Percentiles rank a stretch among this genome's conserved stretches.
These are phyloP conservation scores for Polytolypa hystricis DNA, from an alignment of 2,329 filamentous ascomycete species.

Conservation along the genomic window DNA sequence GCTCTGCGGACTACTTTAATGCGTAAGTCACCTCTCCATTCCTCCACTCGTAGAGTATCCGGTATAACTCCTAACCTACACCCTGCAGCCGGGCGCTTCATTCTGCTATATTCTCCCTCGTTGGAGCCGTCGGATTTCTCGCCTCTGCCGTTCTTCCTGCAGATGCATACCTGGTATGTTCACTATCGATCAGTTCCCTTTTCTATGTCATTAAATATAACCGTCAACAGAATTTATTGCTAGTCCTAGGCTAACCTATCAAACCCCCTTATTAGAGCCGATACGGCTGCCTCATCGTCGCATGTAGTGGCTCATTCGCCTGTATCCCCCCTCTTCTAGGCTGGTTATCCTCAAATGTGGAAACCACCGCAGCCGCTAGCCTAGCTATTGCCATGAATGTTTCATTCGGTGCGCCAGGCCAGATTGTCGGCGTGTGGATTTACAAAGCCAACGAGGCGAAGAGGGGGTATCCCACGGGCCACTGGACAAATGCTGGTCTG, in stretches of 20 bases:
- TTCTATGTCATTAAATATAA: not conserved
- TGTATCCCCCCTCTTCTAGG: conserved; percentile 59
- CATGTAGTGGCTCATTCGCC: conserved; percentile 54
- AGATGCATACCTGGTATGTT: conserved; percentile 40
- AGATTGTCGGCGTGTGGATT: conserved; percentile 65
- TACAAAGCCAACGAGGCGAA: conserved; percentile 53
- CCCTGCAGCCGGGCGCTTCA: conserved; percentile 38
- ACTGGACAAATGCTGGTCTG: conserved; percentile 55
- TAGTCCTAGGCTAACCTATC: no score
- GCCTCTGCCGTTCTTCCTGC: conserved; percentile 53
- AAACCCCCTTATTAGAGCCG: conserved; percentile 29
- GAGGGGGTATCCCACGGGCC: conserved; percentile 56
- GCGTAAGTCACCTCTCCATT: conserved; percentile 17
- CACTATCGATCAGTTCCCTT: not conserved
- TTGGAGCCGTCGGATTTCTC: conserved; percentile 48
- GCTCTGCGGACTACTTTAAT: conserved; percentile 47
- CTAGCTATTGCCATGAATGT: conserved; percentile 62
- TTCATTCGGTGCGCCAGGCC: conserved; percentile 55
- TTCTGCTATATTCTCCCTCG: conserved; percentile 37
- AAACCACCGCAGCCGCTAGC: conserved; percentile 53
- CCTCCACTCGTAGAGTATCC: not conserved
- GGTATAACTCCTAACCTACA: not conserved
- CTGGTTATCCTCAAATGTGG: conserved; percentile 60
- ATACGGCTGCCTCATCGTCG: conserved; percentile 61
- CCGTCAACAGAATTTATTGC: no score